Evolutionary conservation across 192 early-diverging fungal species (phyloP).

Genomic region (Backusella macrospora): DNA sequence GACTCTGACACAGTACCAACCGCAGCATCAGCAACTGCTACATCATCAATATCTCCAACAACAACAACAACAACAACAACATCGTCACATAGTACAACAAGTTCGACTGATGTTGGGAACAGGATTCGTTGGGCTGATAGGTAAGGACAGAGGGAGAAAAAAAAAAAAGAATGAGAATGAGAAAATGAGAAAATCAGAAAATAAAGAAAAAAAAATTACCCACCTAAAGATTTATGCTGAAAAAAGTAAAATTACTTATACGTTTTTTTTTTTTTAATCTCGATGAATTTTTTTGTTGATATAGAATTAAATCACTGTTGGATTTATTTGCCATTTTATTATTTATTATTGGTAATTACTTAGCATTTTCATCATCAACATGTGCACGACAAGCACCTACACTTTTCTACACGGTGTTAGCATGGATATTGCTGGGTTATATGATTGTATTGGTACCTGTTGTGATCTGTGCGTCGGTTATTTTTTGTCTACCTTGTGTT

Average conservation of each 20-base stretch:
- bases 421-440: slow-evolving; percentile 71
- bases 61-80: not conserved
- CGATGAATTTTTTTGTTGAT: too few species aligned
- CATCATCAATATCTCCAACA: too few species aligned
- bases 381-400: slow-evolving; percentile 55
- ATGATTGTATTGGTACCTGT: slow-evolving; percentile 65
- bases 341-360: slow-evolving; percentile 75
- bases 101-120: not conserved
- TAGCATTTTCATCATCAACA: slow-evolving; percentile 55
- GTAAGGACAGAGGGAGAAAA: not conserved
- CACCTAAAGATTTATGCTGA: not conserved
- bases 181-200: too few species aligned
- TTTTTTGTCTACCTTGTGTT: slow-evolving; percentile 67
- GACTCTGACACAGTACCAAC: not conserved
- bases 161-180: too few species aligned
- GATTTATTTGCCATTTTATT: slow-evolving; percentile 62
- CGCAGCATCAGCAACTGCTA: not conserved
- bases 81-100: not conserved
- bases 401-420: slow-evolving; percentile 62
- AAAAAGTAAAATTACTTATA: not conserved
- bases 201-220: too few species aligned
- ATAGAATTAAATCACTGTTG: slow-evolving; percentile 54
- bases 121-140: slow-evolving; percentile 9
- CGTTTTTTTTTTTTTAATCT: not conserved
- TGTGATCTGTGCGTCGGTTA: slow-evolving; percentile 58